A percentile compares a stretch with the other conserved stretches of the same genome.
phyloP scores from a whole-genome alignment of 2,329 filamentous ascomycete species.

The Phyllosticta capitalensis region DNA sequence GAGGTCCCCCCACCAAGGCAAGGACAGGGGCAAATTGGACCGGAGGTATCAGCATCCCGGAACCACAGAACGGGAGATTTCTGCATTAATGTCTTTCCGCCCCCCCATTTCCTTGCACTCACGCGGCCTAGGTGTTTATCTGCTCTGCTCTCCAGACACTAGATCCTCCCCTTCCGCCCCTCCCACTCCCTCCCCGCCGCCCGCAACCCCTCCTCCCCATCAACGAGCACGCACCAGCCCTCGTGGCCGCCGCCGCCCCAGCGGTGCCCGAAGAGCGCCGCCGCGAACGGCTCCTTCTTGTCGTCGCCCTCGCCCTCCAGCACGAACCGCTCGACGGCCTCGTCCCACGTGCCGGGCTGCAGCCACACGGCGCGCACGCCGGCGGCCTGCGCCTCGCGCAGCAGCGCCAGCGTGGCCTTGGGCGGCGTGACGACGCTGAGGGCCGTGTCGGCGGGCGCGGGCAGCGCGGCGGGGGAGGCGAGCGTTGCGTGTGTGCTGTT shows the following conservation, averaged over 20 bases:
- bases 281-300: conserved; percentile 52
- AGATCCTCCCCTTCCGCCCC: neutral
- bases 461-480: conserved; percentile 54
- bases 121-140: too few relatives aligned
- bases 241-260: conserved; percentile 19
- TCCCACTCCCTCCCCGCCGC: conserved; percentile 26
- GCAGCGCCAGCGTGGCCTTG: conserved; percentile 59
- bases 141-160: too few relatives aligned
- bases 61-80: too few relatives aligned
- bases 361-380: conserved; percentile 74
- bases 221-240: conserved; percentile 33
- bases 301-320: neutral
- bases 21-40: too few relatives aligned
- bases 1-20: too few relatives aligned
- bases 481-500: conserved; percentile 53
- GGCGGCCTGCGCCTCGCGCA: conserved; percentile 66
- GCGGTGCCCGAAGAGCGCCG: conserved; percentile 49
- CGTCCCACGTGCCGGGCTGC: conserved; percentile 82
- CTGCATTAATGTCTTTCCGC: too few relatives aligned
- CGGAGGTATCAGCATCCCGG: too few relatives aligned
- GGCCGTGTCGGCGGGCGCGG: conserved; percentile 58
- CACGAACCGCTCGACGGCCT: conserved; percentile 62
- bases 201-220: conserved; percentile 29
- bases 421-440: conserved; percentile 86
- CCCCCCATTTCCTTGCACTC: too few relatives aligned